Evolutionary conservation across 495 filamentous ascomycete species (phyloP).

Genomic region (Gamarada debralockiae): DNA sequence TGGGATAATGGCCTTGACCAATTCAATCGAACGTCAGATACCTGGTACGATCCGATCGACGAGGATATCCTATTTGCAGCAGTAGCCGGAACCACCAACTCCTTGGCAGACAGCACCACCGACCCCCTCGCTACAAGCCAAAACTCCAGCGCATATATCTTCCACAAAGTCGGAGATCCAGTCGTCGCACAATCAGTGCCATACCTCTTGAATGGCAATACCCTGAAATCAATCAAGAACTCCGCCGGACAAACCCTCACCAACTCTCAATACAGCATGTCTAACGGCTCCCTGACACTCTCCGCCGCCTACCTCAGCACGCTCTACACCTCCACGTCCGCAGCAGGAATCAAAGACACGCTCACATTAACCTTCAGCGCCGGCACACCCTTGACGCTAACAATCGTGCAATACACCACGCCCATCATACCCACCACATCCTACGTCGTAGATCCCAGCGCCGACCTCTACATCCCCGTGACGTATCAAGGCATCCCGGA

Average conservation of each 20-base stretch:
- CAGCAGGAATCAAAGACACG: constrained; percentile 42
- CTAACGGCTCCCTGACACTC: constrained; percentile 42
- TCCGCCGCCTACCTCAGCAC: constrained; percentile 42
- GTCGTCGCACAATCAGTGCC: constrained; percentile 39
- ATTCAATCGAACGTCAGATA: constrained; percentile 38
- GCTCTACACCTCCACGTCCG: constrained; percentile 31
- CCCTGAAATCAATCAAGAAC: constrained; percentile 39
- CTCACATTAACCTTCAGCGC: constrained; percentile 48
- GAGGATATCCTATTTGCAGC: constrained; percentile 44
- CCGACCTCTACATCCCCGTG: constrained; percentile 46
- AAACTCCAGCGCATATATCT: constrained; percentile 48
- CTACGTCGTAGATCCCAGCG: no score
- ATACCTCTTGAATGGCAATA: constrained; percentile 53
- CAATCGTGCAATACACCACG: constrained; percentile 46
- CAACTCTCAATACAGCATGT: constrained; percentile 40
- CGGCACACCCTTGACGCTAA: constrained; percentile 41
- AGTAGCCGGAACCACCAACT: constrained; percentile 39
- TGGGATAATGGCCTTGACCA: constrained; percentile 57
- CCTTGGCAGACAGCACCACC: constrained; percentile 48
- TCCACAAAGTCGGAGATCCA: constrained; percentile 45
- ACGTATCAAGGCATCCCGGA: constrained; percentile 44
- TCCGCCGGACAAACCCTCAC: constrained; percentile 31
- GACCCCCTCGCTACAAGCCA: constrained; percentile 43
- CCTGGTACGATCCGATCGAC: constrained; percentile 47
- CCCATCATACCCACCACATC: constrained; percentile 38